Conservation (phyloP, 2,329 filamentous ascomycete species). For the Fusarium temperatum region DNA sequence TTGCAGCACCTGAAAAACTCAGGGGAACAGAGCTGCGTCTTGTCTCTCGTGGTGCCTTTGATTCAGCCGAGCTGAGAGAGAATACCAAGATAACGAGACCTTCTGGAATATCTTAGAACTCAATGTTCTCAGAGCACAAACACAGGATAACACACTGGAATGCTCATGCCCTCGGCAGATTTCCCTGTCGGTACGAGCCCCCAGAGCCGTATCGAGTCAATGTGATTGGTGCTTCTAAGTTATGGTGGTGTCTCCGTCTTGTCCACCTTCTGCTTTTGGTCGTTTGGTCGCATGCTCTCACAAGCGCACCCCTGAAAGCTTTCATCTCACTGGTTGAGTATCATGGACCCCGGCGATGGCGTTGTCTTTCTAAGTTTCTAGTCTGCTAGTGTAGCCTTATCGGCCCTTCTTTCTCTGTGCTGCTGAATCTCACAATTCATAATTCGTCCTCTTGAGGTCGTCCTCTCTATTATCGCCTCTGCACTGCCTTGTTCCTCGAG, state of each 20-base stretch:
- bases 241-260: conserved; percentile 45
- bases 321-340: conserved; percentile 41
- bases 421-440: conserved; percentile 26
- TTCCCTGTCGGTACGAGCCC: conserved; percentile 34
- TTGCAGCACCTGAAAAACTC: not conserved
- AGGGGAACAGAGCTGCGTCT: not conserved
- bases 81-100: conserved; percentile 36
- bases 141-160: conserved; percentile 25
- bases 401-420: conserved; percentile 38
- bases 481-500: conserved; percentile 8
- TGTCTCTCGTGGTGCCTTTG: conserved; percentile 11
- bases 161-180: conserved; percentile 41
- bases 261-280: conserved; percentile 51
- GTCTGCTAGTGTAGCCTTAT: conserved; percentile 31
- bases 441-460: conserved; percentile 10
- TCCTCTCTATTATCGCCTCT: conserved; percentile 15
- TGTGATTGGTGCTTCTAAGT: conserved; percentile 46
- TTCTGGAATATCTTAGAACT: conserved; percentile 42
- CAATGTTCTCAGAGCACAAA: not conserved
- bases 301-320: conserved; percentile 41
- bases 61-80: conserved; percentile 1
- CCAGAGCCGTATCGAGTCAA: conserved; percentile 40
- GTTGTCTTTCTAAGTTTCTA: conserved; percentile 22
- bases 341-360: conserved; percentile 33
- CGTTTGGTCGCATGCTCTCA: conserved; percentile 47